Evolutionary conservation across 495 filamentous ascomycete genomes (phyloP).

Genomic region (Cenococcum geophilum): DNA sequence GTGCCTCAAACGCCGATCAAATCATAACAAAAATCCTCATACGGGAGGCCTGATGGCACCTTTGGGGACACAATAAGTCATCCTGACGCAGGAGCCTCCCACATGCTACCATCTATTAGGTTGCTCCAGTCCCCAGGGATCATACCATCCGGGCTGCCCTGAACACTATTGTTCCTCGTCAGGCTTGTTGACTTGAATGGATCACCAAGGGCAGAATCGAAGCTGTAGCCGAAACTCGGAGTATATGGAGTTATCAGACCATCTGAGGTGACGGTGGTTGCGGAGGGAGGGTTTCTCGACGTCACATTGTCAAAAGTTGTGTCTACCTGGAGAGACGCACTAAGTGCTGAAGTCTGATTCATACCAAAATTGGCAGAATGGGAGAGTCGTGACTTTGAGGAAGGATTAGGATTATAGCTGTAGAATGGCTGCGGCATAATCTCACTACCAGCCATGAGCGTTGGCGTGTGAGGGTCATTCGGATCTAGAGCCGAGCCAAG

Average conservation of each 20-base stretch:
- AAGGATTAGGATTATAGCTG: slow-evolving; percentile 36
- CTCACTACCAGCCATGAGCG: slow-evolving; percentile 44
- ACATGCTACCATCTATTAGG: slow-evolving; percentile 1
- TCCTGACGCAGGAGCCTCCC: background rate
- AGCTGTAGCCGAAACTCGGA: background rate
- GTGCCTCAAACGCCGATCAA: background rate
- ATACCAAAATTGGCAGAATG: slow-evolving; percentile 2
- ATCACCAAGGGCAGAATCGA: background rate
- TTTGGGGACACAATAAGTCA: background rate
- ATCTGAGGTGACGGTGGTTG: slow-evolving; percentile 4
- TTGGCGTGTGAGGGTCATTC: slow-evolving; percentile 40
- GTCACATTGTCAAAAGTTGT: background rate
- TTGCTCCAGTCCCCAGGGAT: slow-evolving; percentile 4
- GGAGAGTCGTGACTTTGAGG: slow-evolving; percentile 12
- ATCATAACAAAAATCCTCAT: background rate
- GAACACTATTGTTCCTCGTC: slow-evolving; percentile 5
- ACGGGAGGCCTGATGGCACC: background rate
- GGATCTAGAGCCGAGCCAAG: slow-evolving; percentile 43
- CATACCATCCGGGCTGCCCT: background rate
- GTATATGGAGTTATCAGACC: slow-evolving; percentile 9
- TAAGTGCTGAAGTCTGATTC: slow-evolving; percentile 15
- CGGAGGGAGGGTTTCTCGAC: slow-evolving; percentile 6
- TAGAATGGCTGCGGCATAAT: slow-evolving; percentile 35
- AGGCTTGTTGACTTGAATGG: background rate
- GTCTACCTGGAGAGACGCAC: background rate